Conservation (phyloP, 805 yeast genomes). For the Starmerella stellata region DNA sequence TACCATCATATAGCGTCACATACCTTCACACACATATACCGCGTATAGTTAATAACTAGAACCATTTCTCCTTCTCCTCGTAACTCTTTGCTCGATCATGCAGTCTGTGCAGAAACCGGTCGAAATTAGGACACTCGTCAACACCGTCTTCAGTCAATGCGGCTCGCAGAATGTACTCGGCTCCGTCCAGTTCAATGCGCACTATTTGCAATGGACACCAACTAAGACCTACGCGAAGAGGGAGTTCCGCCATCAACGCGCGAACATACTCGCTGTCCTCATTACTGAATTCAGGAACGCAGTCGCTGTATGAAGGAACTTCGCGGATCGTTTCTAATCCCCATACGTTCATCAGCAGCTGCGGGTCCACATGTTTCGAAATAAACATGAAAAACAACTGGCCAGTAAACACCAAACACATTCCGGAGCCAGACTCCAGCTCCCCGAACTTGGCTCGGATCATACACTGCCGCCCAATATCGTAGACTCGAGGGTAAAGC, state of each 20-base stretch:
- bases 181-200: constrained; percentile 46
- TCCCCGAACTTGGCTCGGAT: constrained; percentile 10
- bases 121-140: constrained; percentile 27
- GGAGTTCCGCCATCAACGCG: constrained; percentile 41
- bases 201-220: constrained; percentile 39
- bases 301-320: constrained; percentile 34
- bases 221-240: constrained; percentile 25
- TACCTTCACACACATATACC: too few relatives aligned
- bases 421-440: constrained; percentile 37
- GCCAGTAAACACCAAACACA: constrained; percentile 56
- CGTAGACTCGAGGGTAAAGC: constrained; percentile 65
- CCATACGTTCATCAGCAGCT: constrained; percentile 48
- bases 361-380: constrained; percentile 32
- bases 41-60: too few relatives aligned
- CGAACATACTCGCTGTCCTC: constrained; percentile 51
- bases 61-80: constrained; percentile 3
- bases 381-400: constrained; percentile 19
- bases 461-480: constrained; percentile 28
- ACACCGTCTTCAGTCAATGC: constrained; percentile 58
- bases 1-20: too few relatives aligned
- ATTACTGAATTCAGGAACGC: constrained; percentile 54
- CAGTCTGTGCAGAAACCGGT: constrained; percentile 48
- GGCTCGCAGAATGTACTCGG: constrained; percentile 38
- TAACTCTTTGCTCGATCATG: constrained; percentile 34
- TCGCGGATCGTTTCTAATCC: constrained; percentile 32